phyloP scores from a whole-genome alignment of 129 eudicot species.

The Calendula officinalis region DNA sequence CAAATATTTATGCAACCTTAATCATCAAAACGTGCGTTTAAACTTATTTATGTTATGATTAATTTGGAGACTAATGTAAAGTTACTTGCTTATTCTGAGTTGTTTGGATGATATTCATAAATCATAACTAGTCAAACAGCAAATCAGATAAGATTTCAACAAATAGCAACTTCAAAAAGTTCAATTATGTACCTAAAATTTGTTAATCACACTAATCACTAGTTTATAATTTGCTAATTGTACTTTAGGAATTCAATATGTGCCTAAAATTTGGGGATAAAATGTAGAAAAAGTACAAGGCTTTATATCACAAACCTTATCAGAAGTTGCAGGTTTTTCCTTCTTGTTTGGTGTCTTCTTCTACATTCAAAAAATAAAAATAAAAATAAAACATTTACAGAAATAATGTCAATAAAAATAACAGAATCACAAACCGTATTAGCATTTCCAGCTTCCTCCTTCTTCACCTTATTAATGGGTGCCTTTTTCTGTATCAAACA shows the following conservation, averaged over 20 bases:
- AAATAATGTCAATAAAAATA: background rate
- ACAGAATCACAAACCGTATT: conserved; percentile 10
- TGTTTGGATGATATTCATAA: too few relatives aligned
- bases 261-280: background rate
- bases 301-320: conserved; percentile 43
- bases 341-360: conserved; percentile 39
- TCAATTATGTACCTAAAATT: background rate
- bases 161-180: too few relatives aligned
- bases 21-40: background rate
- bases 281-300: background rate
- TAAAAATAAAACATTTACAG: background rate
- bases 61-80: background rate
- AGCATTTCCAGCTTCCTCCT: conserved; percentile 39
- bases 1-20: conserved; percentile 3
- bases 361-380: conserved; percentile 13
- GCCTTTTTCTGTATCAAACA: conserved; percentile 7
- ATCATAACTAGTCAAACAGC: too few relatives aligned
- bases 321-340: conserved; percentile 37
- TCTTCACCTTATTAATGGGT: conserved; percentile 34
- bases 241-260: background rate
- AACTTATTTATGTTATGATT: background rate
- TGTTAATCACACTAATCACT: background rate
- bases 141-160: too few relatives aligned
- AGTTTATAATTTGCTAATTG: background rate
- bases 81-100: background rate